Conservation (phyloP, 805 yeast species). For the Wickerhamiella spandovensis region DNA sequence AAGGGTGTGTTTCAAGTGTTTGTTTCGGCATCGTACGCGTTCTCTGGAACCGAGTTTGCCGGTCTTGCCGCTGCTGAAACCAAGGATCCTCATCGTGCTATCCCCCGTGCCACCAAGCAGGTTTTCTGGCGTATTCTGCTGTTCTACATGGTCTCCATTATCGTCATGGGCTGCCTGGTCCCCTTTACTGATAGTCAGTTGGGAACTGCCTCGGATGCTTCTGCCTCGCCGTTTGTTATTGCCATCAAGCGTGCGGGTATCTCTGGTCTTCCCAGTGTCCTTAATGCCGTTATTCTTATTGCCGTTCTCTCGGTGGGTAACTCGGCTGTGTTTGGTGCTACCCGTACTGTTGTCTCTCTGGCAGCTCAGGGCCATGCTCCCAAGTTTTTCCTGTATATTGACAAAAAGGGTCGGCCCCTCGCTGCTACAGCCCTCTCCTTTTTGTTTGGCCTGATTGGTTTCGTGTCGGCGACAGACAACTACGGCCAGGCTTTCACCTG, state of each 20-base stretch:
- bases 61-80: slow-evolving; percentile 62
- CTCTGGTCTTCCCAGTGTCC: slow-evolving; percentile 51
- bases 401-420: slow-evolving; percentile 65
- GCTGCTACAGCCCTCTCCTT: slow-evolving; percentile 41
- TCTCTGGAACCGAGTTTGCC: slow-evolving; percentile 52
- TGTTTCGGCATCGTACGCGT: slow-evolving; percentile 52
- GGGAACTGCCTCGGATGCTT: slow-evolving; percentile 40
- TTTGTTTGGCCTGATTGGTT: slow-evolving; percentile 42
- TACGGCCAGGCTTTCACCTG: slow-evolving; percentile 48
- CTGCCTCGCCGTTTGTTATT: slow-evolving; percentile 64
- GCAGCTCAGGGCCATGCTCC: slow-evolving; percentile 59
- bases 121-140: slow-evolving; percentile 61
- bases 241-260: slow-evolving; percentile 57
- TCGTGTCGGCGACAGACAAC: slow-evolving; percentile 46
- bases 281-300: slow-evolving; percentile 57
- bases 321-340: slow-evolving; percentile 55
- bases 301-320: slow-evolving; percentile 64
- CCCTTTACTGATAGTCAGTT: slow-evolving; percentile 44
- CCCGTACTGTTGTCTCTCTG: slow-evolving; percentile 57
- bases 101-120: slow-evolving; percentile 59
- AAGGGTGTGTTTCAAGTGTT: slow-evolving; percentile 51
- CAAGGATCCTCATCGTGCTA: slow-evolving; percentile 43
- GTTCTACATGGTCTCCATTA: slow-evolving; percentile 51
- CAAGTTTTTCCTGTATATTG: slow-evolving; percentile 48
- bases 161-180: slow-evolving; percentile 53